phyloP scores from a whole-genome alignment of 306 rosid species.

The Medicago lupulina region DNA sequence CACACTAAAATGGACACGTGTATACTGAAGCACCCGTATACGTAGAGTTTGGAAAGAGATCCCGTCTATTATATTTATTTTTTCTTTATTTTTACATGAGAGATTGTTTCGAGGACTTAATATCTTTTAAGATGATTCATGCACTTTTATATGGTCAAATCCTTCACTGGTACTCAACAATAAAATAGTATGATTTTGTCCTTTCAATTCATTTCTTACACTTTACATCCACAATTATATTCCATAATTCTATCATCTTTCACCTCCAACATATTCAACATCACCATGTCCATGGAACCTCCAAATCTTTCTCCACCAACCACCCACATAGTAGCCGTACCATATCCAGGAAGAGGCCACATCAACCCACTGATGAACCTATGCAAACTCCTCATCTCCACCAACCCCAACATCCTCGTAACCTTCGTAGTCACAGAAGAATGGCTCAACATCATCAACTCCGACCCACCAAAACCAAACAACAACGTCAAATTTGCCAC shows the following conservation, averaged over 20 bases:
- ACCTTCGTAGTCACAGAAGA: slow-evolving; percentile 67
- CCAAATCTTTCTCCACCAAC: slow-evolving; percentile 22
- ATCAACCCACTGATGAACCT: slow-evolving; percentile 64
- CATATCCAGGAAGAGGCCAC: slow-evolving; percentile 65
- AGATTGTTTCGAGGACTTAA: too few relatives aligned
- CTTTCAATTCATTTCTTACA: neutral
- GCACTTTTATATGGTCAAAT: too few relatives aligned
- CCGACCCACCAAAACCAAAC: slow-evolving; percentile 46
- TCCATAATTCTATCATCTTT: neutral
- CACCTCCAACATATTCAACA: neutral
- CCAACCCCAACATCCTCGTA: slow-evolving; percentile 40
- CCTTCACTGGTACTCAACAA: too few relatives aligned
- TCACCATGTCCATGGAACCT: slow-evolving; percentile 1
- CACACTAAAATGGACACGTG: too few relatives aligned
- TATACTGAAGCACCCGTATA: too few relatives aligned
- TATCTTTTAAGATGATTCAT: too few relatives aligned
- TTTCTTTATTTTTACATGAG: too few relatives aligned
- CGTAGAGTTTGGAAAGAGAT: too few relatives aligned
- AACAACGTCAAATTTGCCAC: slow-evolving; percentile 48
- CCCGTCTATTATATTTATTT: too few relatives aligned
- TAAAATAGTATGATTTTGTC: too few relatives aligned
- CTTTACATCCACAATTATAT: too few relatives aligned
- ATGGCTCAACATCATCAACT: slow-evolving; percentile 54
- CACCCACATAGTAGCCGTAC: slow-evolving; percentile 55
- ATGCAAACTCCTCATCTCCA: slow-evolving; percentile 45